phyloP scores from a whole-genome alignment of 352 stramenopile genomes.

The Phytophthora hybrid region DNA sequence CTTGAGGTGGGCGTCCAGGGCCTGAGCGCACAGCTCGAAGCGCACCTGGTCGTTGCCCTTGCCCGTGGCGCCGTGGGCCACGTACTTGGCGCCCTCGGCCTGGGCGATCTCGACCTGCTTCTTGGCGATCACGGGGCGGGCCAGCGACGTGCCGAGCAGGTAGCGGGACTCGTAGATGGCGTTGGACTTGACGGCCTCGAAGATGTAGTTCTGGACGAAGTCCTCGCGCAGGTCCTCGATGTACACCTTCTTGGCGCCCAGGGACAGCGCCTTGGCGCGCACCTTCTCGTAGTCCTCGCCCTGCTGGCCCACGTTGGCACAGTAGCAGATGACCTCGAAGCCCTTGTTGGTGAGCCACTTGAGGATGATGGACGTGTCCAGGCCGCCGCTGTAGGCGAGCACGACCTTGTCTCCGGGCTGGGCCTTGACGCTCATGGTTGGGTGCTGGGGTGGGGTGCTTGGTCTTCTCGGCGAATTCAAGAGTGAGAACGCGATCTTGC shows the following conservation, averaged over 20 bases:
- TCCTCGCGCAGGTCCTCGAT: conserved; percentile 97
- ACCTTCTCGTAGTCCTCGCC: conserved; percentile 96
- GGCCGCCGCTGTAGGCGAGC: conserved; percentile 96
- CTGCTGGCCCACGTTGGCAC: conserved; percentile 98
- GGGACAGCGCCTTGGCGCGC: conserved; percentile 89
- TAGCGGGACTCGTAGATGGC: conserved; percentile 98
- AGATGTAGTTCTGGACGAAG: conserved; percentile 97
- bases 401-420: conserved; percentile 92
- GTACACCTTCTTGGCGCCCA: conserved; percentile 92
- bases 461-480: conserved; percentile 46
- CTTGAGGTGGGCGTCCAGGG: conserved; percentile 95
- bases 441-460: conserved; percentile 12
- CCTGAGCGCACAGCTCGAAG: conserved; percentile 98
- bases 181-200: conserved; percentile 95
- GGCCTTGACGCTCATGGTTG: conserved; percentile 75
- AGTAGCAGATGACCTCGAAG: conserved; percentile 99
- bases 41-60: conserved; percentile 99
- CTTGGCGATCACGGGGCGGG: conserved; percentile 98
- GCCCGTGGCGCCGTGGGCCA: conserved; percentile 98
- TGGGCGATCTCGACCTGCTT: conserved; percentile 95
- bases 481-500: conserved; percentile 42
- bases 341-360: conserved; percentile 99
- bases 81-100: conserved; percentile 91
- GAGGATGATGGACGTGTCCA: conserved; percentile 99
- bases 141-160: conserved; percentile 97